Evolutionary conservation across 805 yeast genomes (phyloP).

Genomic region (Hagleromyces aurorensis): DNA sequence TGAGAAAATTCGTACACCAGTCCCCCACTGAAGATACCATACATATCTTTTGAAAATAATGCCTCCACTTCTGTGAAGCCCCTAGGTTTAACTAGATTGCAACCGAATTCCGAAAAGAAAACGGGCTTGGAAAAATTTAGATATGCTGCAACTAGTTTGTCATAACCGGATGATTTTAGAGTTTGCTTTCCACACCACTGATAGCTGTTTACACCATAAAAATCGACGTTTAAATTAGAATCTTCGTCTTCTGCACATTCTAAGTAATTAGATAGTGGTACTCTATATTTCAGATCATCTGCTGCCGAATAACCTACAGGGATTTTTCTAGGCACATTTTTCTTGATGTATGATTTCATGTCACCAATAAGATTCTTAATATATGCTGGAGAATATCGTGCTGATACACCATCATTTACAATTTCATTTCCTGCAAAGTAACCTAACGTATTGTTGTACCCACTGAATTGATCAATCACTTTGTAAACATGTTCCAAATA

Average conservation of each 20-base stretch:
- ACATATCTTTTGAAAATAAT: constrained; percentile 66
- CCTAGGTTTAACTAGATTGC: constrained; percentile 76
- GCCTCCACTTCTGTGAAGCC: constrained; percentile 66
- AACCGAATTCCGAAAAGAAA: constrained; percentile 87
- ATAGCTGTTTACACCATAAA: constrained; percentile 91
- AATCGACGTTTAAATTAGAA: constrained; percentile 55
- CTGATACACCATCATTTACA: constrained; percentile 68
- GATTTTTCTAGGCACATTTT: constrained; percentile 52
- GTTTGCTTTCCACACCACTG: constrained; percentile 96
- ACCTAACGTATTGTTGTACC: constrained; percentile 82
- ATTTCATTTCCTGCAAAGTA: constrained; percentile 92
- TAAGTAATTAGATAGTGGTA: constrained; percentile 68
- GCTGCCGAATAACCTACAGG: constrained; percentile 98
- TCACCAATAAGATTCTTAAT: constrained; percentile 76
- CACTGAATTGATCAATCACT: constrained; percentile 72
- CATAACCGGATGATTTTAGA: constrained; percentile 69
- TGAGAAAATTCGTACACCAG: constrained; percentile 74
- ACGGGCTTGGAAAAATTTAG: constrained; percentile 63
- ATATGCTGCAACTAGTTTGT: constrained; percentile 64
- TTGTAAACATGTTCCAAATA: constrained; percentile 72
- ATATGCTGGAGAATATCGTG: constrained; percentile 61
- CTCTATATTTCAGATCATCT: constrained; percentile 74
- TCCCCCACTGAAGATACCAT: constrained; percentile 75
- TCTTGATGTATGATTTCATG: constrained; percentile 60
- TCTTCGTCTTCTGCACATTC: constrained; percentile 55